Base-by-base conservation (phyloP, 202 grass and related monocot species). In the Zizania palustris region DNA sequence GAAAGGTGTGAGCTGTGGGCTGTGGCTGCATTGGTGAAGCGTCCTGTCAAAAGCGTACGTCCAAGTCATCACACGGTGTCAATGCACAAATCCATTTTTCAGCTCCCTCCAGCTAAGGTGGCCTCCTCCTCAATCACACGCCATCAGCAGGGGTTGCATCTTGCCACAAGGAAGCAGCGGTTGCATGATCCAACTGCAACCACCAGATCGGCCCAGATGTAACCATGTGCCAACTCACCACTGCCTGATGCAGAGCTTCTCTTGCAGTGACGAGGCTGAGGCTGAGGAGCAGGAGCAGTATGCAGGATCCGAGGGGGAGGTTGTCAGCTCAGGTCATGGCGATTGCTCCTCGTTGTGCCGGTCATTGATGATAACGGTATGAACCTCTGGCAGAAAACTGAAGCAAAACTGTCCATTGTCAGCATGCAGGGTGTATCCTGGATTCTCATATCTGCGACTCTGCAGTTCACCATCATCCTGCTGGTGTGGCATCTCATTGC, bases 401-500 rank as follows among this genome's bases (percentile, higher is more conserved):
- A 84, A 81, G 39, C 40, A 7, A 55, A 55, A 45, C 4, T 20
- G 20, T 55, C 45, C 49, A 13, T 12, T 38, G 15, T 38, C 38
- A 65, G 38, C 19, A 5, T 6, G 61, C 54, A 21, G 9, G 3
- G 16, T 62, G 54, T 40, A 8, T 11, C 5, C 22, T 75, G 56
- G 65, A 69, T 80, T 75, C 64, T 80, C 33, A 69, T 57, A 44
- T 42, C 4, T 45, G n/a, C 38, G 72, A 81, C 36, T 11, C 19
- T 69, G 76, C 95, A 97, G 95, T 80, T 97, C 72, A 80, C 89
- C 68, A 65, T 87, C 66, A 71, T 97, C 49, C 68, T 94, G 49
- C 18, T 97, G 43, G 57, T 90, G 43, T 94, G 91, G 83, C 87
- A 94, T 86, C 76, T 97, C 38, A 69, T 92, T 41, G 85, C 84